Evolutionary conservation across 1,139 yeast genomes (phyloP), one percentile per base, ranked within the genome.

Genomic region (Saccharomyces hybrid): DNA sequence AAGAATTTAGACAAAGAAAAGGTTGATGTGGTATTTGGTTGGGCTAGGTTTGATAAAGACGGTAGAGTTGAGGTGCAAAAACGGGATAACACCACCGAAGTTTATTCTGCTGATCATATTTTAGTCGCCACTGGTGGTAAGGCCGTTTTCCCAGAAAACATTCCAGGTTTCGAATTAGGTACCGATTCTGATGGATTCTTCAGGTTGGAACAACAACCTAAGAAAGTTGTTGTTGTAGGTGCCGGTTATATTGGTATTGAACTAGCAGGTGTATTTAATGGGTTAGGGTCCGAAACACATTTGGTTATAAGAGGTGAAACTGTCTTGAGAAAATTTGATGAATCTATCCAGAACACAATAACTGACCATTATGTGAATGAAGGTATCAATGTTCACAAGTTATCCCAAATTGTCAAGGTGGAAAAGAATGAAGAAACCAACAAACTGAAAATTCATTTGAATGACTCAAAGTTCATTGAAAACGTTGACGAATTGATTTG

Each of bases 201-300:
- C 67, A 82, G 80, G 59, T 76, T 93, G 61, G 83, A 79, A 57
- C 68, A 75, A 49, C 98, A 91, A 73, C 99, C 99, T 50, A 85
- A 88, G 72, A 78, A 83, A 52, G 99, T 93, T 29, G 98, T 96
- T 1, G 79, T 93, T 59, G 96, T 93, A 13, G 99, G 99, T 63
- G 97, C 97, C 44, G 99, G 99, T 49, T 93, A 93, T 75, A 93
- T 93, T 70, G 98, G 96, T 55, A 87, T 90, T 50, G 99, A 93
- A 73, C 80, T 93, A 54, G 87, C 97, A 4, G 99, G 99, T 59
- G 89, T 93, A 48, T 93, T 93, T 81, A 79, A 85, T 60, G 89
- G 90, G 32, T 78, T 93, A 57, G 96, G 96, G n/a, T 71, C 91
- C n/a, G 89, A 93, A 63, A 85, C 96, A 50, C 91, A 88, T 69